Conservation (phyloP, 2,329 filamentous ascomycete genomes). For the Pseudocercospora eumusae region DNA sequence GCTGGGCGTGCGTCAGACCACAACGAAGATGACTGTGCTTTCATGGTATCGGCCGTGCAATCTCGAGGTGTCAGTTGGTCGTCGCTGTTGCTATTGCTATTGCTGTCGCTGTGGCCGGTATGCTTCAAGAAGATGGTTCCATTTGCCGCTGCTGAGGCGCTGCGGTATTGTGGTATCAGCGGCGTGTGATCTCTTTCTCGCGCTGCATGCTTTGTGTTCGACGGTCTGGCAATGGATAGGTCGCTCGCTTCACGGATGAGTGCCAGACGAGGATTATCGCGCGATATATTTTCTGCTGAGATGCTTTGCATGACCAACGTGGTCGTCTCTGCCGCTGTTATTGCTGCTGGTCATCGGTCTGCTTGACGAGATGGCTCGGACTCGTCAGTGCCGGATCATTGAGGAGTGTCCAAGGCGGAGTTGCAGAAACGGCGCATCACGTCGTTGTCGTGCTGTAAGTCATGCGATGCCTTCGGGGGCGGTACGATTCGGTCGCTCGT, state of each 20-base stretch:
- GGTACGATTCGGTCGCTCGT: too few relatives aligned
- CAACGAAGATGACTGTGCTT: not conserved
- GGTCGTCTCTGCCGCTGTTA: not conserved
- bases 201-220: not conserved
- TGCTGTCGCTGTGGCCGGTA: not conserved
- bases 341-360: not conserved
- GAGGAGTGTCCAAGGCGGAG: too few relatives aligned
- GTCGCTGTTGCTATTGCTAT: not conserved
- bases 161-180: not conserved
- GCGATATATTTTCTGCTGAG: not conserved
- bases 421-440: too few relatives aligned
- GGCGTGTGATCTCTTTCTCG: not conserved
- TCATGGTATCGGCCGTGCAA: not conserved
- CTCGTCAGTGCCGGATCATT: too few relatives aligned
- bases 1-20: not conserved
- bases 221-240: not conserved
- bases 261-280: not conserved
- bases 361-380: not conserved
- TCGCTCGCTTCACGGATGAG: not conserved
- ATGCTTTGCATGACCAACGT: not conserved
- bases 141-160: not conserved
- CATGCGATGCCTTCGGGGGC: too few relatives aligned
- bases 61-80: not conserved
- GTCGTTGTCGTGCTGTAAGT: too few relatives aligned
- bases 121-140: not conserved